These are phyloP conservation scores for Monascus ruber DNA, from an alignment of 2,329 filamentous ascomycete genomes.

Conservation along the genomic window DNA sequence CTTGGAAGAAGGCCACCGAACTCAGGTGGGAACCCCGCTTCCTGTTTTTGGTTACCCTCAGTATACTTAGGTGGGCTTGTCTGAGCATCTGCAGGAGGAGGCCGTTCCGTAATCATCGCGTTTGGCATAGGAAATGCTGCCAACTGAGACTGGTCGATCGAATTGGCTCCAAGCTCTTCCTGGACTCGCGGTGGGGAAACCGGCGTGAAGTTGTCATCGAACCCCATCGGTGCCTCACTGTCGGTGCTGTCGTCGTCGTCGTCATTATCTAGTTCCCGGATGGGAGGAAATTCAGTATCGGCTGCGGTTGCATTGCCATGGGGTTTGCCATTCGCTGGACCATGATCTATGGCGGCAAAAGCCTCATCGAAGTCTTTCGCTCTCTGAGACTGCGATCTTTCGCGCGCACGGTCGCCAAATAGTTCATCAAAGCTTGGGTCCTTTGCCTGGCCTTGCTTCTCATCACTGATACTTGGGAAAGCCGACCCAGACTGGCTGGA, in stretches of 20 bases:
- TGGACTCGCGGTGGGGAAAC: slow-evolving; percentile 34
- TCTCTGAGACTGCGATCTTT: slow-evolving; percentile 35
- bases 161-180: slow-evolving; percentile 17
- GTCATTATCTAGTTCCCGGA: slow-evolving; percentile 71
- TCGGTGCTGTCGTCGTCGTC: slow-evolving; percentile 75
- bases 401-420: slow-evolving; percentile 32
- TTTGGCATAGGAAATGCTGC: slow-evolving; percentile 30
- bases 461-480: slow-evolving; percentile 6
- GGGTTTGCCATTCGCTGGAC: slow-evolving; percentile 33
- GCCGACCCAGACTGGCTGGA: slow-evolving; percentile 24
- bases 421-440: slow-evolving; percentile 36
- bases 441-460: slow-evolving; percentile 15
- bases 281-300: slow-evolving; percentile 74
- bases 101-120: slow-evolving; percentile 12
- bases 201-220: slow-evolving; percentile 85
- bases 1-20: slow-evolving; percentile 30
- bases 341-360: slow-evolving; percentile 36
- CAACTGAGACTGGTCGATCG: slow-evolving; percentile 27
- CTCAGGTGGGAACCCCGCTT: slow-evolving; percentile 22
- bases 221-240: slow-evolving; percentile 53
- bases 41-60: slow-evolving; percentile 12
- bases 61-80: slow-evolving; percentile 41
- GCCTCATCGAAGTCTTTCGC: slow-evolving; percentile 38
- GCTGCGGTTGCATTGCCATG: slow-evolving; percentile 17
- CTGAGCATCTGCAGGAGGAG: slow-evolving; percentile 46